Conservation (phyloP, 1,284 basidiomycete genomes). For the Ceraceosorus guamensis region DNA sequence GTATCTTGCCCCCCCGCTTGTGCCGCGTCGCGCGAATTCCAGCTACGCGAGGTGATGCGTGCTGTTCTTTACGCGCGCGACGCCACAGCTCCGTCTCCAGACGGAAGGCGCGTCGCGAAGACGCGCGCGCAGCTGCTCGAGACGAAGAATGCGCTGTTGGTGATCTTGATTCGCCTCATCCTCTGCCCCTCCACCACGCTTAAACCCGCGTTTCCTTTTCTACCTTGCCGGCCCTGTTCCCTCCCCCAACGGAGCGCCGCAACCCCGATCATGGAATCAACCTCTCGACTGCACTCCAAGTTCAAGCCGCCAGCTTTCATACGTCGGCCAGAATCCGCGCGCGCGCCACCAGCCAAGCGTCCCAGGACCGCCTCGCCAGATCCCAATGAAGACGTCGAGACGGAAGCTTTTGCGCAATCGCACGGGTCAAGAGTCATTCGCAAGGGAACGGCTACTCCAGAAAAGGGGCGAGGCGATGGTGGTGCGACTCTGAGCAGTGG, state of each 20-base stretch:
- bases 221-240: background rate
- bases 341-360: background rate
- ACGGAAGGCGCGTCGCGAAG: background rate
- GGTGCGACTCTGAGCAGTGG: constrained; percentile 15
- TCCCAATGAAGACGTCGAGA: background rate
- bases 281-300: constrained; percentile 12
- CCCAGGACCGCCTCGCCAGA: background rate
- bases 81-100: background rate
- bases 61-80: background rate
- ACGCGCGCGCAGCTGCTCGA: background rate
- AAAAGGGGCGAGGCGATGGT: background rate
- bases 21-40: too few species aligned
- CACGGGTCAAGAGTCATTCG: background rate
- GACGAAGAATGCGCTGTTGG: background rate
- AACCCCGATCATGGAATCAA: constrained; percentile 6
- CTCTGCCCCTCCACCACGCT: background rate
- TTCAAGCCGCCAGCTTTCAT: constrained; percentile 4
- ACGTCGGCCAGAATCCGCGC: background rate
- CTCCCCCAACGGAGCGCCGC: background rate
- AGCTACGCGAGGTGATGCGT: background rate
- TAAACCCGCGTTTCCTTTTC: too few species aligned
- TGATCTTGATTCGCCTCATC: background rate
- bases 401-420: background rate
- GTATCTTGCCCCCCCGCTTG: too few species aligned
- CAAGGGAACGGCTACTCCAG: background rate